These are phyloP conservation scores for Alternaria viburni DNA, from an alignment of 2,329 filamentous ascomycete genomes.

Conservation along the genomic window DNA sequence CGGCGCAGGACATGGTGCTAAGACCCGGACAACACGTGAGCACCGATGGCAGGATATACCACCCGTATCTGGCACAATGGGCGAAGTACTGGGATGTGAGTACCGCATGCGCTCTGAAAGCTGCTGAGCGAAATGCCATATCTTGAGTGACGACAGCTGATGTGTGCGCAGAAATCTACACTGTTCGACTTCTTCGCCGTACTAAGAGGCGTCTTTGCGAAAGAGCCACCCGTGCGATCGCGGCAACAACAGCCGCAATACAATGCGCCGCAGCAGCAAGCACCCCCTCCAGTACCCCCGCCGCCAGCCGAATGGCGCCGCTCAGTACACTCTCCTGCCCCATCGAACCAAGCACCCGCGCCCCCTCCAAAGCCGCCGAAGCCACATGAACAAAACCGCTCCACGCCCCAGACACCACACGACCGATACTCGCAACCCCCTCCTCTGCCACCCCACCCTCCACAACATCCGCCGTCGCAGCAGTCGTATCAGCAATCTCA, in stretches of 20 bases:
- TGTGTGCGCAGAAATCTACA: slow-evolving; percentile 71
- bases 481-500: slow-evolving; percentile 28
- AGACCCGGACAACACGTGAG: slow-evolving; percentile 94
- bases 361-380: slow-evolving; percentile 59
- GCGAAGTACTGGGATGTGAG: slow-evolving; percentile 86
- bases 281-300: slow-evolving; percentile 64
- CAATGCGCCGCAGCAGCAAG: slow-evolving; percentile 36
- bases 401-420: slow-evolving; percentile 30
- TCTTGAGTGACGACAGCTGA: slow-evolving; percentile 11
- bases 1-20: slow-evolving; percentile 86
- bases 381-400: slow-evolving; percentile 36
- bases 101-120: slow-evolving; percentile 30
- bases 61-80: slow-evolving; percentile 94
- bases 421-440: slow-evolving; percentile 41
- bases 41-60: slow-evolving; percentile 90
- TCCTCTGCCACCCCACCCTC: slow-evolving; percentile 42
- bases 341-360: slow-evolving; percentile 32
- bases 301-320: slow-evolving; percentile 65
- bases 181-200: slow-evolving; percentile 83
- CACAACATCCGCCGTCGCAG: slow-evolving; percentile 31
- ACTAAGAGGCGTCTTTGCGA: slow-evolving; percentile 85
- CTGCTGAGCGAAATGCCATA: neutral
- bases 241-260: slow-evolving; percentile 58
- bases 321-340: slow-evolving; percentile 43
- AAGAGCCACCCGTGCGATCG: slow-evolving; percentile 89